These are phyloP conservation scores for Myxozyma neglecta DNA, from an alignment of 805 yeast genomes.

Conservation along the genomic window DNA sequence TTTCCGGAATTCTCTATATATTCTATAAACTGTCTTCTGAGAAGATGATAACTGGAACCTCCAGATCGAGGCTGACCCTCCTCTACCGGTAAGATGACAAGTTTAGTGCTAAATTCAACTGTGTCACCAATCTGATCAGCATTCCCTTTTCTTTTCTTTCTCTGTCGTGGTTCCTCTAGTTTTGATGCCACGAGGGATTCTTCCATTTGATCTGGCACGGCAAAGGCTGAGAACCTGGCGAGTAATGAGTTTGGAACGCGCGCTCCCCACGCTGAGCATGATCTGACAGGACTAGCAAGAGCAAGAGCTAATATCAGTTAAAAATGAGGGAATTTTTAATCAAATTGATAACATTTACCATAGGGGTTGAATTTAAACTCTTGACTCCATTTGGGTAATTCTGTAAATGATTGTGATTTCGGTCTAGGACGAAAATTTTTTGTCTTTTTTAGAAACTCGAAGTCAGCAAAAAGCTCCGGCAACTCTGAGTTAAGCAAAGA, in stretches of 20 bases:
- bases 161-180: background rate
- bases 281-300: background rate
- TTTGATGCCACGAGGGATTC: background rate
- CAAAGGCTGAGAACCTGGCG: conserved; percentile 7
- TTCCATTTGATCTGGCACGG: conserved; percentile 4
- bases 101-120: background rate
- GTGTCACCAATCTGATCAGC: background rate
- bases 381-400: conserved; percentile 4
- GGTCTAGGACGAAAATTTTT: background rate
- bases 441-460: background rate
- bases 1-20: background rate
- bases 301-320: background rate
- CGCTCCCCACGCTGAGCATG: background rate
- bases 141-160: background rate
- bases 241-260: conserved; percentile 8
- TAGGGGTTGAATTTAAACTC: conserved; percentile 9
- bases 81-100: conserved; percentile 1
- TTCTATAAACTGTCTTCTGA: conserved; percentile 3
- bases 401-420: background rate
- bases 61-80: background rate
- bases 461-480: conserved; percentile 1
- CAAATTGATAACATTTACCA: conserved; percentile 1
- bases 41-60: conserved; percentile 6
- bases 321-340: background rate
- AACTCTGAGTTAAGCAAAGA: background rate